Evolutionary conservation across 371 early-diverging fungal species (phyloP).

Genomic region (Nematocida sp.): DNA sequence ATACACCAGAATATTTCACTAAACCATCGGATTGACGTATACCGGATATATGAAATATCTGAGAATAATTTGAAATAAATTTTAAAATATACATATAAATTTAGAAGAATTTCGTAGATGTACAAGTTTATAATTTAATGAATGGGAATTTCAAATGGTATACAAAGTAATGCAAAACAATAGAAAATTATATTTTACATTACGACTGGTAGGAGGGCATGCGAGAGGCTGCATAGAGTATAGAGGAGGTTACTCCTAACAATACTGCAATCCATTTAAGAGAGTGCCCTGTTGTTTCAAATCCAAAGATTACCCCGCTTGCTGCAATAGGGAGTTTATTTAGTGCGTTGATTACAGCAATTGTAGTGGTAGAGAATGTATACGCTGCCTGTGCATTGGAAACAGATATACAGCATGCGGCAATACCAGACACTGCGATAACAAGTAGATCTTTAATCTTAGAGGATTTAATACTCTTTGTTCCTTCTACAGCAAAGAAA

Average conservation of each 20-base stretch:
- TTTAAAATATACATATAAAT: background rate
- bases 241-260: conserved; percentile 27
- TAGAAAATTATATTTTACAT: no score
- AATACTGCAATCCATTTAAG: conserved; percentile 37
- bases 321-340: conserved; percentile 93
- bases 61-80: background rate
- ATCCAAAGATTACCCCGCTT: conserved; percentile 78
- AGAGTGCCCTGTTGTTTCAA: conserved; percentile 36
- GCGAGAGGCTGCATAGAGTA: conserved; percentile 33
- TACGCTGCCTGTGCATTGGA: conserved; percentile 85
- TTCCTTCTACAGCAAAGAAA: conserved; percentile 76
- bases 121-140: background rate
- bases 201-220: background rate
- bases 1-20: conserved; percentile 16
- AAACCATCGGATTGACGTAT: conserved; percentile 46
- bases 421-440: conserved; percentile 78
- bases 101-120: background rate
- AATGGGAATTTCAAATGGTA: no score
- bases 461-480: background rate
- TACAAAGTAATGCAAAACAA: no score
- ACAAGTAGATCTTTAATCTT: conserved; percentile 1
- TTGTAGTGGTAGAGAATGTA: conserved; percentile 86
- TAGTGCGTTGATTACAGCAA: conserved; percentile 93
- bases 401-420: conserved; percentile 80
- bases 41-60: background rate